A percentile compares a stretch with the other conserved stretches of the same genome.
These are phyloP conservation scores for Cymbopogon citratus DNA, from an alignment of 176 grass and related monocot genomes.

Conservation along the genomic window DNA sequence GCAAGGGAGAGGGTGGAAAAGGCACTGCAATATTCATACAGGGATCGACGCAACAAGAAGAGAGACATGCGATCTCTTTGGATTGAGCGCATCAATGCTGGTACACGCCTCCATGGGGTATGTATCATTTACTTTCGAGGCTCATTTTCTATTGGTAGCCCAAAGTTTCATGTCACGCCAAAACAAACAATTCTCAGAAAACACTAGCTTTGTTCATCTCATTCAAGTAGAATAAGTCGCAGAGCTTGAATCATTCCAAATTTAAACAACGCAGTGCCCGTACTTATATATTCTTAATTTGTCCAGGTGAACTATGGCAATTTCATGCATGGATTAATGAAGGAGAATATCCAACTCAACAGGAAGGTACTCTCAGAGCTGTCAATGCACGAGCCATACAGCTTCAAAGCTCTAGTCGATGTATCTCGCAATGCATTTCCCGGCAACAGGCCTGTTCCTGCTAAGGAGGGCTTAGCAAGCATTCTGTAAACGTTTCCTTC, in stretches of 20 bases:
- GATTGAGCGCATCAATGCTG: conserved; percentile 90
- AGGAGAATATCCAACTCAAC: conserved; percentile 93
- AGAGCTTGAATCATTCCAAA: background rate
- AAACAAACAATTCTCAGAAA: background rate
- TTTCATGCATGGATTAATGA: conserved; percentile 93
- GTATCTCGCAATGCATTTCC: conserved; percentile 72
- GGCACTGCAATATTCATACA: conserved; percentile 77
- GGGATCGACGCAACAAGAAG: conserved; percentile 88
- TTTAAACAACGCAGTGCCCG: background rate
- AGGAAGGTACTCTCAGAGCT: conserved; percentile 90
- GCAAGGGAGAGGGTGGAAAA: conserved; percentile 82
- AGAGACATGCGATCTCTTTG: conserved; percentile 90
- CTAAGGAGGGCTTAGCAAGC: conserved; percentile 57
- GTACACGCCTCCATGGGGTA: conserved; percentile 80
- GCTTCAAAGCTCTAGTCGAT: conserved; percentile 85
- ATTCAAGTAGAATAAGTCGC: background rate
- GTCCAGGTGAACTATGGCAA: conserved; percentile 84
- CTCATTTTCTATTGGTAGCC: background rate
- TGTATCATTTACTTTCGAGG: background rate
- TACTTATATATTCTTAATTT: background rate
- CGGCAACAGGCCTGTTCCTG: conserved; percentile 58
- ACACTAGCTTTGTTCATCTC: background rate
- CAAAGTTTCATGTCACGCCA: background rate
- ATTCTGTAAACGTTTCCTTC: conserved; percentile 31
- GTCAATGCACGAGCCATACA: conserved; percentile 91